phyloP scores from a whole-genome alignment of 805 yeast species.

The Scheffersomyces stipitis region DNA sequence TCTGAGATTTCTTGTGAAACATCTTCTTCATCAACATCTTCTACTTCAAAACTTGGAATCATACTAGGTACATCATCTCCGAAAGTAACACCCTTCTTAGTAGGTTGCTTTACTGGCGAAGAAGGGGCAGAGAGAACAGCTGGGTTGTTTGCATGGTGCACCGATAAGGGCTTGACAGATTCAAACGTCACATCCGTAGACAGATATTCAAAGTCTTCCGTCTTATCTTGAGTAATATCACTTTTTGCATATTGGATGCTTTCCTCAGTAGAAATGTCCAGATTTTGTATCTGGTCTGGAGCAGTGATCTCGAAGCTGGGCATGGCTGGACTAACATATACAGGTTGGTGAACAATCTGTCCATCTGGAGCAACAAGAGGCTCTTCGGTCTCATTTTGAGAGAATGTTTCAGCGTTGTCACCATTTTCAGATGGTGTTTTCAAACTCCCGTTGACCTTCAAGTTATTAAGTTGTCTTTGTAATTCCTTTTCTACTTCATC shows the following conservation, averaged over 20 bases:
- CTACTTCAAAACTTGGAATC: no score
- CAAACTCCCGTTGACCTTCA: conserved; percentile 23
- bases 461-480: conserved; percentile 35
- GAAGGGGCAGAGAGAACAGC: neutral
- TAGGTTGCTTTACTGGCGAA: conserved; percentile 1
- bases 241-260: conserved; percentile 1
- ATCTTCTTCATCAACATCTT: neutral
- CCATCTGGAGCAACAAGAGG: neutral
- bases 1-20: neutral
- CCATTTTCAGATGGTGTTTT: neutral
- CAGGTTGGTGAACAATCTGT: neutral
- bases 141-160: conserved; percentile 11
- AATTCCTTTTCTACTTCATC: conserved; percentile 37
- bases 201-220: conserved; percentile 8
- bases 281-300: neutral
- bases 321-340: neutral
- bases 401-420: no score
- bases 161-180: conserved; percentile 20
- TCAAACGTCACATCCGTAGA: conserved; percentile 14
- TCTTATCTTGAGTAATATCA: neutral
- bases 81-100: no score
- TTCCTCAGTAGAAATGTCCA: conserved; percentile 2
- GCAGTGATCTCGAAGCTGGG: neutral
- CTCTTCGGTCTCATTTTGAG: neutral
- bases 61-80: no score